Percentiles rank a stretch among this genome's conserved stretches.
Conservation (phyloP, 345 rosid genomes). For the Geranium brycei region DNA sequence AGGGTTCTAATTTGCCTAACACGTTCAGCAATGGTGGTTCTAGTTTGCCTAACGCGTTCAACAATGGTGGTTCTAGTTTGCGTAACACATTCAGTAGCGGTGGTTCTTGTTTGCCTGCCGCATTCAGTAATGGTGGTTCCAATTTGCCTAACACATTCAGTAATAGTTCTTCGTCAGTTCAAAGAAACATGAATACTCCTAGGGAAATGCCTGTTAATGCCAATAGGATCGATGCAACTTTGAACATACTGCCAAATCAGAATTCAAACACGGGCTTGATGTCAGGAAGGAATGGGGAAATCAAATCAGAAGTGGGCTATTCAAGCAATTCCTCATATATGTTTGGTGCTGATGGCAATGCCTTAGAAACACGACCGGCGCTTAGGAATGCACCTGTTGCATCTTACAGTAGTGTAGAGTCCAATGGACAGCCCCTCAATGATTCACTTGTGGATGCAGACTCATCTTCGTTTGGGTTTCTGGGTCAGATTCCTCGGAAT, state of each 20-base stretch:
- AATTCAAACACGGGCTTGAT: constrained; percentile 54
- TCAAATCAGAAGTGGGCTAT: constrained; percentile 70
- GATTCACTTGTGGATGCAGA: constrained; percentile 69
- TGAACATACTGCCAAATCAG: constrained; percentile 55
- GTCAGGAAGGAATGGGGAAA: constrained; percentile 72
- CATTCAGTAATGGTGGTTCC: constrained; percentile 17
- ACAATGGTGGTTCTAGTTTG: constrained; percentile 57
- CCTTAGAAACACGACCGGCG: constrained; percentile 50
- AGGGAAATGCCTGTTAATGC: constrained; percentile 59
- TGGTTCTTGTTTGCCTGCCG: constrained; percentile 37
- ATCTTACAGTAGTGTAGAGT: constrained; percentile 61
- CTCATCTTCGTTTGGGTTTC: constrained; percentile 55
- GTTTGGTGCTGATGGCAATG: constrained; percentile 60
- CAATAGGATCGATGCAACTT: constrained; percentile 45
- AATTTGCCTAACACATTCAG: constrained; percentile 33
- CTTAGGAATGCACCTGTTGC: constrained; percentile 59
- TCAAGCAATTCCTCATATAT: constrained; percentile 48
- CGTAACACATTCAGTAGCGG: constrained; percentile 2
- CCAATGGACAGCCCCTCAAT: constrained; percentile 56
- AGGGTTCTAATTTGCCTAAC: constrained; percentile 17
- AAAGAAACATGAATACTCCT: constrained; percentile 39
- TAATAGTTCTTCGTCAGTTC: constrained; percentile 58
- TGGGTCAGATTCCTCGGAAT: constrained; percentile 68
- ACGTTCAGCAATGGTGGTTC: constrained; percentile 29
- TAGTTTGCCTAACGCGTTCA: constrained; percentile 31